Evolutionary conservation across 2,329 filamentous ascomycete genomes (phyloP), one percentile per base, ranked within the genome.

Genomic region (Apiospora hydei): DNA sequence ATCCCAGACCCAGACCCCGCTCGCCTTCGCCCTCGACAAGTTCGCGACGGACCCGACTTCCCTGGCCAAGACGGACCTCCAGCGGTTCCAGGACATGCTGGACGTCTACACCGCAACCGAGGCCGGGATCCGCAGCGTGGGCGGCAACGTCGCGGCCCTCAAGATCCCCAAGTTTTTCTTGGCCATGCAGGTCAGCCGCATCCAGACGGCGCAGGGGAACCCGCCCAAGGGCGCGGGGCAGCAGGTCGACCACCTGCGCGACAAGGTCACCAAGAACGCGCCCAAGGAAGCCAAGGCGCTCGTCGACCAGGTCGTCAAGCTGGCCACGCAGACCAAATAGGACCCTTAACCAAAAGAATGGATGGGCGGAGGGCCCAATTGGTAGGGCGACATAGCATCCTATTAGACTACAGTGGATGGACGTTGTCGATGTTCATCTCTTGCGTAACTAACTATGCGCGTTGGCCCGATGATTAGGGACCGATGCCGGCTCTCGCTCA

Each of bases 121-220:
- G 79, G 88, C 87, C 1, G 89, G 87, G 1, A 82, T 91, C 69
- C 83, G 89, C 26, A 87, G 85, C 30, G 84, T 85, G 5, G 86
- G 84, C 16, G 88, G 88, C 3, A 83, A 77, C 71, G 80, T 91
- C n/a, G 57, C 57, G 8, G 85, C 83, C 2, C 87, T 91, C 80
- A 90, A 91, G 80, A 86, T 88, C 6, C 89, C 89, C 73, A 91
- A 90, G 80, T 91, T 91, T 85, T 91, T 91, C 78, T 78, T 91
- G 61, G 81, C 85, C 72, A 88, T 90, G 79, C 89, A 91, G 80
- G 84, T 90, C 44, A 85, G 86, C 51, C 82, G 89, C 30, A 90
- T 91, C 74, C 83, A 88, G 80, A 88, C 88, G 0, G 89, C 89
- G 0, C 87, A 90, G 80, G 89, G 89, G 0, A 86, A 85, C 69